Evolutionary conservation across 352 stramenopile species (phyloP).

Genomic region (Lagenidium giganteum): DNA sequence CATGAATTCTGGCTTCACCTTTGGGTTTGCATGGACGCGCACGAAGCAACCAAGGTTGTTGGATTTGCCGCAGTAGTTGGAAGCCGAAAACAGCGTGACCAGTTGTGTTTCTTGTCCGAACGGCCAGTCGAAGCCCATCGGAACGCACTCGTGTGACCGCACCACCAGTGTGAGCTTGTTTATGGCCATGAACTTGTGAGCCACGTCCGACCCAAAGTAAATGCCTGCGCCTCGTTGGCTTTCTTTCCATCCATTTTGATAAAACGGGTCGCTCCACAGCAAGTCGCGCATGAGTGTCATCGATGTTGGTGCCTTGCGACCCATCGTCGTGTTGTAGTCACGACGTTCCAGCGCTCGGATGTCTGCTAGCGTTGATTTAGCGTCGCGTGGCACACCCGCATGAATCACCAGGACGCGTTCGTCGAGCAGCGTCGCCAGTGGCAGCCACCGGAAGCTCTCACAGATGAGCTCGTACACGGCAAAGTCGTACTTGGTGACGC

Average conservation of each 20-base stretch:
- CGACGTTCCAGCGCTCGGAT: conserved; percentile 38
- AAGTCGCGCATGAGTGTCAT: conserved; percentile 79
- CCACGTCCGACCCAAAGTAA: conserved; percentile 66
- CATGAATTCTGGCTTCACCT: conserved; percentile 79
- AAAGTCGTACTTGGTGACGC: conserved; percentile 76
- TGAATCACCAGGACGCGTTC: conserved; percentile 71
- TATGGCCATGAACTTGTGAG: conserved; percentile 84
- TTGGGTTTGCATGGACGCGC: conserved; percentile 53
- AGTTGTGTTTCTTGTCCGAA: conserved; percentile 80
- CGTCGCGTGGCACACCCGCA: conserved; percentile 66
- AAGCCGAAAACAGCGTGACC: conserved; percentile 84
- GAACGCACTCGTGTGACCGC: conserved; percentile 83
- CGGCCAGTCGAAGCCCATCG: conserved; percentile 73
- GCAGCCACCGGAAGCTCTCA: conserved; percentile 72
- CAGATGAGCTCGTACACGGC: conserved; percentile 80
- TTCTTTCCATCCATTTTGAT: conserved; percentile 58
- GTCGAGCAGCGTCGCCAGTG: conserved; percentile 72
- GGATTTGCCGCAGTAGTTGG: conserved; percentile 81
- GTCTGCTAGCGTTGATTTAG: conserved; percentile 29
- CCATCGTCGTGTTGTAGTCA: conserved; percentile 72
- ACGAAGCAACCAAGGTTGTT: conserved; percentile 87
- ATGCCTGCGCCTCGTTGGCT: conserved; percentile 82
- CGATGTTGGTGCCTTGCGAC: conserved; percentile 52
- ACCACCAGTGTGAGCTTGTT: conserved; percentile 80
- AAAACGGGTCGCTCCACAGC: conserved; percentile 78